Evolutionary conservation across 2,329 filamentous ascomycete species (phyloP), one percentile per base, ranked within the genome.

Genomic region (Fusarium sp.): DNA sequence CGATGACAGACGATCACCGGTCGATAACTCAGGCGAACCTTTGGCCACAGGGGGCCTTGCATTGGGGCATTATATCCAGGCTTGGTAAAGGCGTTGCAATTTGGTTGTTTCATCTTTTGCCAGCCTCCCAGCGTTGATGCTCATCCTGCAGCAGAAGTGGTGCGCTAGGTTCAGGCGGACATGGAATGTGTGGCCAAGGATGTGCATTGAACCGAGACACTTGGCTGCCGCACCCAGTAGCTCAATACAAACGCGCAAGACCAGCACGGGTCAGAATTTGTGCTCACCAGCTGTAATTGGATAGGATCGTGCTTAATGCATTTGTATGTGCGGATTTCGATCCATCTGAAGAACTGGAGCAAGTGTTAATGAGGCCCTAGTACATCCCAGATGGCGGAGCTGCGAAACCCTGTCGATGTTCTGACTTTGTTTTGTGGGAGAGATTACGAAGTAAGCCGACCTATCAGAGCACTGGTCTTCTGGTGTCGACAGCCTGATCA

Each of bases 351-450:
- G 63, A 52, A 32, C 37, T 44, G 30, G 57, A 44, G 41, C 35
- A 50, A 67, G 62, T 67, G 67, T 67, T 46, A 45, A 45, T 54
- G 45, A 42, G 33, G 67, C 27, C 30, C n/a, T 44, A 48, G 41
- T 30, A 35, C 23, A 48, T 50, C 30, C 37, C 53, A 33, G 41
- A 46, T 52, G 40, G 53, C 53, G 49, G 60, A 54, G 35, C 44
- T 37, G 38, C 38, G 40, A 62, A 55, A 48, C 60, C 67, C 63
- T 64, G 57, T 42, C 44, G 18, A 42, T 33, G 44, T 35, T 27
- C 37, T 45, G 54, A 41, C 42, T 48, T 48, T 38, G 48, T 52
- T 45, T 44, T 54, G 35, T 32, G 49, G 52, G 32, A 61, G 13
- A 42, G 18, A 48, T 64, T 32, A 35, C 23, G 53, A 30, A 32